phyloP scores from a whole-genome alignment of 805 yeast genomes.

The Millerozyma miso region DNA sequence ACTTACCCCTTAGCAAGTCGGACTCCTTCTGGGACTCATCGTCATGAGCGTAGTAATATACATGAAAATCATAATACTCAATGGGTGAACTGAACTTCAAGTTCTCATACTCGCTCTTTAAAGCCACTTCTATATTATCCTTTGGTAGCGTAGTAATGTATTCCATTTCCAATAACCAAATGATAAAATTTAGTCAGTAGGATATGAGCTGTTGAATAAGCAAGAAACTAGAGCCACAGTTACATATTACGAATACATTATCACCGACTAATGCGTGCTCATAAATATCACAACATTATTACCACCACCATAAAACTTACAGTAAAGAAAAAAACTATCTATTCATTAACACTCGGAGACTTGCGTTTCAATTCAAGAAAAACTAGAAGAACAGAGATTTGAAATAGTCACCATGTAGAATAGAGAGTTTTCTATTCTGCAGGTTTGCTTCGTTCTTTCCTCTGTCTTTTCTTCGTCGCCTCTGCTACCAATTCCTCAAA shows the following conservation, averaged over 20 bases:
- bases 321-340: no score
- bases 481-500: slow-evolving; percentile 67
- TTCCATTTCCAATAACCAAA: slow-evolving; percentile 16
- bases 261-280: no score
- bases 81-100: slow-evolving; percentile 20
- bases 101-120: slow-evolving; percentile 15
- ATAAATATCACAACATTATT: no score
- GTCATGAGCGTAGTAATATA: slow-evolving; percentile 23
- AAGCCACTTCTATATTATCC: slow-evolving; percentile 12
- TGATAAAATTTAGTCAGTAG: no score
- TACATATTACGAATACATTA: not conserved
- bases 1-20: slow-evolving; percentile 13
- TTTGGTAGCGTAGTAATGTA: slow-evolving; percentile 20
- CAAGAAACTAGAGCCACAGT: slow-evolving; percentile 10
- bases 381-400: no score
- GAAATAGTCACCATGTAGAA: no score
- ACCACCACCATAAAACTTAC: no score
- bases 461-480: slow-evolving; percentile 39
- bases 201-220: no score
- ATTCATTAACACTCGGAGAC: no score
- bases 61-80: slow-evolving; percentile 30
- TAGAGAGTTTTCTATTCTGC: no score
- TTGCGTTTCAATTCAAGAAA: no score
- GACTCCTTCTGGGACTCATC: slow-evolving; percentile 17
- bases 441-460: slow-evolving; percentile 29